These are phyloP conservation scores for Drechslera avenae DNA, from an alignment of 2,329 filamentous ascomycete species.

Conservation along the genomic window DNA sequence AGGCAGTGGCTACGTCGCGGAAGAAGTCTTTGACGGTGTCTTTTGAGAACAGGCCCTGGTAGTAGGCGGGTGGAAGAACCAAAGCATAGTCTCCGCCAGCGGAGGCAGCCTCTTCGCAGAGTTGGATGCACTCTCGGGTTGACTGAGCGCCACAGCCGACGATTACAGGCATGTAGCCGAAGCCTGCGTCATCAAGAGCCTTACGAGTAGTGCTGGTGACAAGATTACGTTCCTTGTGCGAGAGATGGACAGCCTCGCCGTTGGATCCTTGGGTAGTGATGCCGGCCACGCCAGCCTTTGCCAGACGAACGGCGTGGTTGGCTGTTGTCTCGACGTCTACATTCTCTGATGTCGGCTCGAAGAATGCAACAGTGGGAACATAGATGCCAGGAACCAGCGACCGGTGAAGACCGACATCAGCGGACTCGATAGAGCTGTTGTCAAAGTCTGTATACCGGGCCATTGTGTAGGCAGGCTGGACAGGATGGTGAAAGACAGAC, in stretches of 20 bases:
- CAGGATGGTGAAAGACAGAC: conserved; percentile 39
- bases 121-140: conserved; percentile 71
- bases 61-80: conserved; percentile 77
- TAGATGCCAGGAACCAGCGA: conserved; percentile 51
- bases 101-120: conserved; percentile 70
- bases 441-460: conserved; percentile 45
- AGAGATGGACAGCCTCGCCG: conserved; percentile 80
- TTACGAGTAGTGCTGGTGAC: conserved; percentile 73
- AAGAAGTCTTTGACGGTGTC: conserved; percentile 68
- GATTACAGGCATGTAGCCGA: conserved; percentile 69
- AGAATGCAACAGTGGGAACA: conserved; percentile 53
- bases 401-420: conserved; percentile 41
- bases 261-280: conserved; percentile 81
- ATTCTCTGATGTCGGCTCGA: conserved; percentile 49
- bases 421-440: conserved; percentile 46
- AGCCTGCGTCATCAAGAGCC: conserved; percentile 71
- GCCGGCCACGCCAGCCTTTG: conserved; percentile 71
- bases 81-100: conserved; percentile 77
- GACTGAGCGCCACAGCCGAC: conserved; percentile 77
- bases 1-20: conserved; percentile 64
- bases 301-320: conserved; percentile 68
- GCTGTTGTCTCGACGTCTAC: conserved; percentile 49
- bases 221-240: conserved; percentile 69
- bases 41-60: conserved; percentile 68
- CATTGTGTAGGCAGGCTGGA: conserved; percentile 45